phyloP scores from a whole-genome alignment of 371 early-diverging fungal genomes.

The Syncephalastrum racemosum region DNA sequence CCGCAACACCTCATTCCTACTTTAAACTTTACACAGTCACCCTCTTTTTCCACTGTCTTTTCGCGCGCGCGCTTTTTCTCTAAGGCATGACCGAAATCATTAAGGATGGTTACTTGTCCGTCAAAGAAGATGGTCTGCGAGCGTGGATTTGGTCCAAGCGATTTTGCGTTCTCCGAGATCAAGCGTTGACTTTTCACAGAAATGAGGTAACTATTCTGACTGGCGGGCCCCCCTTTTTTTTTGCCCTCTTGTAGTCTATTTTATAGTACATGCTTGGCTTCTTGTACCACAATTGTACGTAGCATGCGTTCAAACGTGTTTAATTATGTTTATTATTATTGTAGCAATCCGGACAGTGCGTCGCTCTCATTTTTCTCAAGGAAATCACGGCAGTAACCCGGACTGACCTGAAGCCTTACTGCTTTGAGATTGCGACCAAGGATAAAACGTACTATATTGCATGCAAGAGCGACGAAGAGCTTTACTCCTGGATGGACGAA shows the following conservation, averaged over 20 bases:
- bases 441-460: conserved; percentile 88
- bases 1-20: too few species aligned
- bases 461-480: conserved; percentile 93
- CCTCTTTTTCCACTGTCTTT: too few species aligned
- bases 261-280: not conserved
- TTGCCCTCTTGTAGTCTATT: not conserved
- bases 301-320: too few species aligned
- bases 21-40: too few species aligned
- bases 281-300: not conserved
- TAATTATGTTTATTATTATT: not conserved
- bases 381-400: conserved; percentile 86
- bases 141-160: conserved; percentile 95
- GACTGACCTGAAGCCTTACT: conserved; percentile 86
- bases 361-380: conserved; percentile 86
- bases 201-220: conserved; percentile 68
- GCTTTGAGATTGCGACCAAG: conserved; percentile 89
- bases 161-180: conserved; percentile 85
- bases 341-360: conserved; percentile 53
- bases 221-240: conserved; percentile 6
- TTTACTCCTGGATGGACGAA: conserved; percentile 98
- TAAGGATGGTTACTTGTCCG: conserved; percentile 81
- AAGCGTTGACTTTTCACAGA: conserved; percentile 91
- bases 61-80: too few species aligned
- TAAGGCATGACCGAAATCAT: conserved; percentile 57
- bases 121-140: conserved; percentile 88